Base-by-base conservation (phyloP, 169 alveolate species). In the Neospora caninum region DNA sequence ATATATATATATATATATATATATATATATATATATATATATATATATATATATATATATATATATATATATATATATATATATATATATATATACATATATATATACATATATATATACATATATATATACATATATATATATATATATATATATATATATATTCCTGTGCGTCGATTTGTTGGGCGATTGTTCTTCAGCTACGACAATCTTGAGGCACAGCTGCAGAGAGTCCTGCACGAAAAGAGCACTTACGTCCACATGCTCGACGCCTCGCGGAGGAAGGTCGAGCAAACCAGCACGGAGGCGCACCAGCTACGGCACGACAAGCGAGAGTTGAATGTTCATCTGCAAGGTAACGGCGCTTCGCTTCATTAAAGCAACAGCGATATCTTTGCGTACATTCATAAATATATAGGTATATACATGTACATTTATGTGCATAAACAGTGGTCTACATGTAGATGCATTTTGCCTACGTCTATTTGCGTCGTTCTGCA, bases 191-290 rank as follows among this genome's bases (percentile, higher is more conserved):
- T 64, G 4, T 22, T 64, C n/a, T 27, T 27, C 86, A 78, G 86
- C 13, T 78, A 78, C n/a, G 86, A 78, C 45, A 43, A 38, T 0
- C 45, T 78, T 7, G 86, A 78, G 86, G 42, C 22, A 4, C 39
- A 78, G 42, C 42, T 78, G 39, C 86, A 78, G 86, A 16, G 49
- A 78, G 42, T 78, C 27, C 20, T 78, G 45, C 22, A 78, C 43
- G 86, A 78, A 43, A 78, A 78, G 45, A 78, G 86, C 86, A 78
- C 27, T 43, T 78, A 38, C 86, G 45, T 78, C n/a, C 86, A 78
- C 45, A 78, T 78, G 86, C 45, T 78, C 20, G 86, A 78, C 45
- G 86, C 86, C 22, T 2, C 86, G 27, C 86, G 86, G 31, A 20
- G 86, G 45, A 78, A n/a, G 31, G 42, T 78, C n/a, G 86, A 78